Conservation (phyloP, 768 basidiomycete species). For the Termitomyces sp. region DNA sequence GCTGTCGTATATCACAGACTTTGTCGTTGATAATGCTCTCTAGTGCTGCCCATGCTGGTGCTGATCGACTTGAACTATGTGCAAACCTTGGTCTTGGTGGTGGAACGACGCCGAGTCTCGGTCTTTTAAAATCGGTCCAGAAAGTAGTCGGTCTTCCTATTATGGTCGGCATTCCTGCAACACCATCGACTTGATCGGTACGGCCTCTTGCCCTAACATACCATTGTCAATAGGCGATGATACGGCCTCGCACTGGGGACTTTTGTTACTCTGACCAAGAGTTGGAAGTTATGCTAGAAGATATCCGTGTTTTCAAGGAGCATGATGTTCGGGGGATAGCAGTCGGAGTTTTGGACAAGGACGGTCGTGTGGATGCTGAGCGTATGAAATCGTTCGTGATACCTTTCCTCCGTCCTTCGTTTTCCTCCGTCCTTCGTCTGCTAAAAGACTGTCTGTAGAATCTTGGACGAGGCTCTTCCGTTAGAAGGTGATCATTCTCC, state of each 20-base stretch:
- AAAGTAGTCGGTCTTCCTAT: conserved; percentile 50
- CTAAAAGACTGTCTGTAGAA: conserved; percentile 20
- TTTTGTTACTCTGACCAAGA: conserved; percentile 72
- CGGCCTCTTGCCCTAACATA: conserved; percentile 5
- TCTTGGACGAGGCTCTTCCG: conserved; percentile 56
- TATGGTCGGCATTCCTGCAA: conserved; percentile 49
- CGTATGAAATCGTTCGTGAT: conserved; percentile 51
- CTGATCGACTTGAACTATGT: conserved; percentile 77
- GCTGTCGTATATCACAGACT: conserved; percentile 10
- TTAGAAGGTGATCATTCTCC: conserved; percentile 50
- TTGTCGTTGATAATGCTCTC: conserved; percentile 3
- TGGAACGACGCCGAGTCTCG: conserved; percentile 80
- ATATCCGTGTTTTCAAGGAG: conserved; percentile 60
- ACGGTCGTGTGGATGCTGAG: conserved; percentile 58
- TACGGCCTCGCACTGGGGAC: conserved; percentile 77
- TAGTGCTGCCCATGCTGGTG: conserved; percentile 71
- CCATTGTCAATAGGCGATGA: conserved; percentile 55
- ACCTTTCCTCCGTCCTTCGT: background rate
- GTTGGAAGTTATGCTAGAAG: conserved; percentile 70
- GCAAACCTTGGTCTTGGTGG: conserved; percentile 69
- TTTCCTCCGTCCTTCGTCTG: background rate
- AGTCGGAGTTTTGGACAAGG: conserved; percentile 54
- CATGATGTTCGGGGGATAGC: conserved; percentile 63
- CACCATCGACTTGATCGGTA: conserved; percentile 5
- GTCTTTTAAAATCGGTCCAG: conserved; percentile 60